A percentile compares a stretch with the other conserved stretches of the same genome.
Conservation (phyloP, 345 rosid genomes). For the Citrus inodora region DNA sequence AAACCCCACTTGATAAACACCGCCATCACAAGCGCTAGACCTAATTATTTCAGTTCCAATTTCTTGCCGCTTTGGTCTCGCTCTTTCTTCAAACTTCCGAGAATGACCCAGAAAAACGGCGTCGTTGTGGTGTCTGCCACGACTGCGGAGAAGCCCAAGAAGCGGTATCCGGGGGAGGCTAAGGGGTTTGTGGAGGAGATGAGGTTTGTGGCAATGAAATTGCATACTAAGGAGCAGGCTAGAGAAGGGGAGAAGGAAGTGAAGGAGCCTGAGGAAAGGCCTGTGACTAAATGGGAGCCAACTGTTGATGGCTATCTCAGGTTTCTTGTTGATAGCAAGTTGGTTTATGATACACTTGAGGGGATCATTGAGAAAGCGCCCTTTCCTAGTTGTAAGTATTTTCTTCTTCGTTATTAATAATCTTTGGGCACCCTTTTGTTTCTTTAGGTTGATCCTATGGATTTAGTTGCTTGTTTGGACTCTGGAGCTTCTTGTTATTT, state of each 20-base stretch:
- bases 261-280: constrained; percentile 61
- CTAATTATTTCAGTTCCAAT: constrained; percentile 25
- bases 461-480: neutral
- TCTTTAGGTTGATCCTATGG: neutral
- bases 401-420: neutral
- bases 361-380: constrained; percentile 54
- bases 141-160: constrained; percentile 66
- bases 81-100: constrained; percentile 1
- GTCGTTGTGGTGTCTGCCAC: constrained; percentile 42
- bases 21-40: constrained; percentile 2
- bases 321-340: constrained; percentile 86
- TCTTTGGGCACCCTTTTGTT: constrained; percentile 5
- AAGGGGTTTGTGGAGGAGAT: constrained; percentile 99
- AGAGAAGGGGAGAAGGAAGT: constrained; percentile 86
- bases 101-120: constrained; percentile 40
- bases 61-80: constrained; percentile 20
- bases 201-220: constrained; percentile 96
- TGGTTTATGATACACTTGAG: constrained; percentile 92
- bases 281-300: constrained; percentile 75
- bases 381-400: constrained; percentile 70
- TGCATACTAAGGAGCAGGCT: constrained; percentile 85
- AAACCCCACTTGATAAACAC: constrained; percentile 30
- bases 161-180: constrained; percentile 80
- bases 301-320: constrained; percentile 75
- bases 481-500: neutral